Conservation (phyloP, 1,139 yeast genomes). For the Geotrichum reessii region DNA sequence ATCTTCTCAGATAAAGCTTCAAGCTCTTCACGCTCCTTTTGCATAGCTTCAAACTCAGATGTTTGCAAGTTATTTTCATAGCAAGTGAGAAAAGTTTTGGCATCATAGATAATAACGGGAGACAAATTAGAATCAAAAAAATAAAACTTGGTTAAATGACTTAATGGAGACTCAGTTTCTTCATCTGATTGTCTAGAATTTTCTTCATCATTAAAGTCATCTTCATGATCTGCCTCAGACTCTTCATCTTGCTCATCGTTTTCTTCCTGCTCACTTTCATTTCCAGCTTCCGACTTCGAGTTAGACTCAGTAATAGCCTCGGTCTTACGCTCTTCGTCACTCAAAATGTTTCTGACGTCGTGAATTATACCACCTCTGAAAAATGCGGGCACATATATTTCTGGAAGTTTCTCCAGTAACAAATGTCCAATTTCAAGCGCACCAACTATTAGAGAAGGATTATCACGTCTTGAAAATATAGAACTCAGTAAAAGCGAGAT, state of each 20-base stretch:
- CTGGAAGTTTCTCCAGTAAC: conserved; percentile 45
- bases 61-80: conserved; percentile 8
- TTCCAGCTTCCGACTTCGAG: conserved; percentile 19
- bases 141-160: conserved; percentile 11
- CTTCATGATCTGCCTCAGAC: conserved; percentile 27
- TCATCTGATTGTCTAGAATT: not conserved
- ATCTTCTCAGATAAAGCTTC: conserved; percentile 14
- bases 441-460: conserved; percentile 44
- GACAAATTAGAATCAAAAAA: conserved; percentile 22
- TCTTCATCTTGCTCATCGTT: conserved; percentile 29
- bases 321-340: conserved; percentile 2
- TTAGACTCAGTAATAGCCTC: not conserved
- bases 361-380: conserved; percentile 68
- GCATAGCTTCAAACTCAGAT: conserved; percentile 7
- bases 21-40: conserved; percentile 12
- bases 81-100: conserved; percentile 10
- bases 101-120: conserved; percentile 18
- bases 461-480: conserved; percentile 53
- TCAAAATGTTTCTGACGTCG: conserved; percentile 39
- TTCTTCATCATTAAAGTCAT: conserved; percentile 19
- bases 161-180: not conserved
- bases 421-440: conserved; percentile 48
- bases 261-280: conserved; percentile 23
- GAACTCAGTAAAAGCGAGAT: conserved; percentile 52
- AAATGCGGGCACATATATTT: conserved; percentile 44